Conservation (phyloP, 106 monocot genomes). For the Acanthochlamys bracteata region DNA sequence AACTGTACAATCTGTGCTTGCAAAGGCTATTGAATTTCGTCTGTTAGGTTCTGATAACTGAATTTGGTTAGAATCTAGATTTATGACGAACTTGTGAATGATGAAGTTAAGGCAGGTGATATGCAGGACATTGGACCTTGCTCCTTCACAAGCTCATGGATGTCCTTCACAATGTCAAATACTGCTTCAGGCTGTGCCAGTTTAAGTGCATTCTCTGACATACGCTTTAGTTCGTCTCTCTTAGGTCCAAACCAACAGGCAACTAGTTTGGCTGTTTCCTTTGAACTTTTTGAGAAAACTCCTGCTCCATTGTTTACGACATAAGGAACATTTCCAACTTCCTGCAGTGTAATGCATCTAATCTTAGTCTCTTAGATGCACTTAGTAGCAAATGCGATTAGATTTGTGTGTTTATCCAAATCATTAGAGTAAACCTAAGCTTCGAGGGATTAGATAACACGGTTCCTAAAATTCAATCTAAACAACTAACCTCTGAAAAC, state of each 20-base stretch:
- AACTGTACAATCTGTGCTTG: slow-evolving; percentile 15
- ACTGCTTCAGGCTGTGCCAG: slow-evolving; percentile 73
- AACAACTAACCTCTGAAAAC: too few relatives aligned
- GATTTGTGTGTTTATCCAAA: too few relatives aligned
- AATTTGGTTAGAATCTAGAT: neutral
- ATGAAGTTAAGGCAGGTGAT: slow-evolving; percentile 35
- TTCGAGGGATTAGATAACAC: too few relatives aligned
- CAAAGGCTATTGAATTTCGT: neutral
- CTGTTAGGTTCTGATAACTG: neutral
- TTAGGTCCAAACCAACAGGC: slow-evolving; percentile 56
- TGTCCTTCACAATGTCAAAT: slow-evolving; percentile 64
- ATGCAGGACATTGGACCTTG: slow-evolving; percentile 34
- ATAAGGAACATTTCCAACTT: slow-evolving; percentile 79
- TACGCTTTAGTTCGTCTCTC: slow-evolving; percentile 38
- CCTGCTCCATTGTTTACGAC: slow-evolving; percentile 70
- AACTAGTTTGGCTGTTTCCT: slow-evolving; percentile 45
- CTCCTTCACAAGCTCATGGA: slow-evolving; percentile 35
- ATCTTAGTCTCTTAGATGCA: too few relatives aligned
- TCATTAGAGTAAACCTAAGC: too few relatives aligned
- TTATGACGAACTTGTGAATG: slow-evolving; percentile 21
- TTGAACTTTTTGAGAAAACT: slow-evolving; percentile 55
- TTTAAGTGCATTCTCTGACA: slow-evolving; percentile 61
- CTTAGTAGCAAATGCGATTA: too few relatives aligned
- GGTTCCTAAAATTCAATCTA: too few relatives aligned
- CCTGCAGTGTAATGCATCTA: slow-evolving; percentile 20